A percentile compares a stretch with the other conserved stretches of the same genome.
These are phyloP conservation scores for Polysphondylium violaceum DNA, from an alignment of 78 protist species.

Conservation along the genomic window DNA sequence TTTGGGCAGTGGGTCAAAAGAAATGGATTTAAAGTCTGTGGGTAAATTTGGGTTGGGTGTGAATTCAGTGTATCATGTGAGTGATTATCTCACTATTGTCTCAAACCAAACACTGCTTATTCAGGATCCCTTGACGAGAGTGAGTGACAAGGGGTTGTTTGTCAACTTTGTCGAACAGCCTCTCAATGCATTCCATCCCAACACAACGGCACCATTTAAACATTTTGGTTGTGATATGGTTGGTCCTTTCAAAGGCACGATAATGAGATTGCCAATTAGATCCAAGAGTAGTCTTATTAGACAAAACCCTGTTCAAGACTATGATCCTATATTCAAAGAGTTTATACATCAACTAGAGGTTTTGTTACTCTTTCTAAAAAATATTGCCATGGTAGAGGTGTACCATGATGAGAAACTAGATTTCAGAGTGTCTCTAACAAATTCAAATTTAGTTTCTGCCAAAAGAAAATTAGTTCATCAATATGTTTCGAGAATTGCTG, in stretches of 20 bases:
- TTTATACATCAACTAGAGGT: neutral
- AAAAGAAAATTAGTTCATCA: constrained; percentile 1
- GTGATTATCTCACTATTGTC: constrained; percentile 8
- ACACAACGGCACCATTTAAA: neutral
- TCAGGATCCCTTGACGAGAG: constrained; percentile 1
- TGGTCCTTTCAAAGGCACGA: constrained; percentile 9
- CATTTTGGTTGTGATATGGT: constrained; percentile 14
- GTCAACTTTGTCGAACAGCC: constrained; percentile 1
- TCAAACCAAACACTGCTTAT: neutral
- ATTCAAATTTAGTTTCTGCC: neutral
- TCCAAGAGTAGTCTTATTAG: neutral
- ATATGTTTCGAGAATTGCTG: constrained; percentile 7
- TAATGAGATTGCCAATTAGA: constrained; percentile 22
- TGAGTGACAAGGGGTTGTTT: neutral
- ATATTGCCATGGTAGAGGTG: neutral
- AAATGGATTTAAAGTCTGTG: constrained; percentile 45
- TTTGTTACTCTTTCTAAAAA: constrained; percentile 6
- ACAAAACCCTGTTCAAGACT: neutral
- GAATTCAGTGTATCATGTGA: constrained; percentile 47
- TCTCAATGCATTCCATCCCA: neutral
- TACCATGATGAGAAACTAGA: neutral
- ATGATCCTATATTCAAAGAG: neutral
- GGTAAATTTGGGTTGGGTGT: constrained; percentile 57
- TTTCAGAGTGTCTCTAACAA: neutral
- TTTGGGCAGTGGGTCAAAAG: constrained; percentile 37